Evolutionary conservation across 2,329 filamentous ascomycete species (phyloP).

Genomic region (Trichoderma sp.): DNA sequence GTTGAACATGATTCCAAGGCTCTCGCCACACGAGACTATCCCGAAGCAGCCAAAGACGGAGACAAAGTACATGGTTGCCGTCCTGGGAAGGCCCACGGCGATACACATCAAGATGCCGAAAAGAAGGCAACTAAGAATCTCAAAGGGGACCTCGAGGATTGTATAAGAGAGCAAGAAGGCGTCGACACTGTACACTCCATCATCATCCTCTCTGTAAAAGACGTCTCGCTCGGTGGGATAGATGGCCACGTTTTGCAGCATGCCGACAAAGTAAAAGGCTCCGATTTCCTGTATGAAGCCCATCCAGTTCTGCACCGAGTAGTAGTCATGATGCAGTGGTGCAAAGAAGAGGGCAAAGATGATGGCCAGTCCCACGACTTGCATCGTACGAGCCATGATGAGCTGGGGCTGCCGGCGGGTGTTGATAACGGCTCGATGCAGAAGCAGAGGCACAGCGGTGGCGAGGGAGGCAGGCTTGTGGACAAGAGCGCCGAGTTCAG

Average conservation of each 20-base stretch:
- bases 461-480: slow-evolving; percentile 60
- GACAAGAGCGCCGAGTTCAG: slow-evolving; percentile 66
- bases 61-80: slow-evolving; percentile 63
- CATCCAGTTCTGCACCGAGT: slow-evolving; percentile 66
- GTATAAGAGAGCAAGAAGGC: slow-evolving; percentile 70
- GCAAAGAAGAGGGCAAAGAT: slow-evolving; percentile 67
- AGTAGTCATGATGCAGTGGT: slow-evolving; percentile 65
- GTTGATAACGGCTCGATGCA: slow-evolving; percentile 67
- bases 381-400: slow-evolving; percentile 62
- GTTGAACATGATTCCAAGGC: slow-evolving; percentile 75
- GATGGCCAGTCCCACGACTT: slow-evolving; percentile 61
- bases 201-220: slow-evolving; percentile 73
- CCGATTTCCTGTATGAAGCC: slow-evolving; percentile 70
- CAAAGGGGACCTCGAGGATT: slow-evolving; percentile 67
- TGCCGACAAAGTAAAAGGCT: slow-evolving; percentile 70
- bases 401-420: slow-evolving; percentile 63
- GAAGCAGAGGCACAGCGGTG: slow-evolving; percentile 62
- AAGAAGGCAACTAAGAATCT: slow-evolving; percentile 60
- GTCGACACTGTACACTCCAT: slow-evolving; percentile 66
- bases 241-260: slow-evolving; percentile 74
- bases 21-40: slow-evolving; percentile 73
- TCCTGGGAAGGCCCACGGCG: slow-evolving; percentile 62
- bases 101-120: slow-evolving; percentile 64
- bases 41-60: slow-evolving; percentile 67
- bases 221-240: slow-evolving; percentile 71